These are phyloP conservation scores for Bretschneidera sinensis DNA, from an alignment of 345 rosid genomes.

Conservation along the genomic window DNA sequence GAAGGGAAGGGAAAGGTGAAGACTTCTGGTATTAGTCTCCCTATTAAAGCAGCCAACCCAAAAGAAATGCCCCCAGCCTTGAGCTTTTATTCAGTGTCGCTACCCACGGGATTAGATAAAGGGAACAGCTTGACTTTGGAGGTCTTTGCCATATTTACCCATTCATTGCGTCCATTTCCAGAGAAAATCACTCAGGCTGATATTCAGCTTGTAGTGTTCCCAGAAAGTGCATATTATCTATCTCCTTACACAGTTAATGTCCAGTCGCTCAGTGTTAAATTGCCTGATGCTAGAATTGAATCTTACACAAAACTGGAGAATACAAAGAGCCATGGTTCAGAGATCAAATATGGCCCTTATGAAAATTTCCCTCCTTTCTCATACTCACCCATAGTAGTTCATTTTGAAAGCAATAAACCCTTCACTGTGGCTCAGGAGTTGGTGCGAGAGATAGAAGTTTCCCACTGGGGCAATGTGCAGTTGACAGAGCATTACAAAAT, in stretches of 20 bases:
- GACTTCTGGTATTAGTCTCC: slow-evolving; percentile 38
- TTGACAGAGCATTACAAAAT: slow-evolving; percentile 79
- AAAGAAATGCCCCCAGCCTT: slow-evolving; percentile 60
- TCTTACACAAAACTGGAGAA: slow-evolving; percentile 73
- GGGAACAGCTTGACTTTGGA: slow-evolving; percentile 65
- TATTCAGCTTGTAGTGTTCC: slow-evolving; percentile 75
- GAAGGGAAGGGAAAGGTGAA: slow-evolving; percentile 75
- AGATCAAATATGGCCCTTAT: slow-evolving; percentile 87
- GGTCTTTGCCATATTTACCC: slow-evolving; percentile 59
- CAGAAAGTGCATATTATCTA: slow-evolving; percentile 72
- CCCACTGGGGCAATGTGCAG: slow-evolving; percentile 96
- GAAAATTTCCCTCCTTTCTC: slow-evolving; percentile 66
- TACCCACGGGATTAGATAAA: slow-evolving; percentile 51
- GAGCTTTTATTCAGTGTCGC: slow-evolving; percentile 49
- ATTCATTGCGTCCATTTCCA: slow-evolving; percentile 65
- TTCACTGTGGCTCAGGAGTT: slow-evolving; percentile 76
- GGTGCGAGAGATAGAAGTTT: slow-evolving; percentile 84
- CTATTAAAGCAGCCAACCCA: slow-evolving; percentile 31
- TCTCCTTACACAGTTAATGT: slow-evolving; percentile 67
- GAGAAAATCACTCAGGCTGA: slow-evolving; percentile 84
- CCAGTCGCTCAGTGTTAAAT: slow-evolving; percentile 67
- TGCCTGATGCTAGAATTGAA: slow-evolving; percentile 71
- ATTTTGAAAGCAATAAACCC: slow-evolving; percentile 83
- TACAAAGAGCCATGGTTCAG: slow-evolving; percentile 57
- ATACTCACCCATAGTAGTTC: slow-evolving; percentile 60